A percentile compares a stretch with the other conserved stretches of the same genome.
These are phyloP conservation scores for Arachnomyces sp. DNA, from an alignment of 2,329 filamentous ascomycete genomes.

Conservation along the genomic window DNA sequence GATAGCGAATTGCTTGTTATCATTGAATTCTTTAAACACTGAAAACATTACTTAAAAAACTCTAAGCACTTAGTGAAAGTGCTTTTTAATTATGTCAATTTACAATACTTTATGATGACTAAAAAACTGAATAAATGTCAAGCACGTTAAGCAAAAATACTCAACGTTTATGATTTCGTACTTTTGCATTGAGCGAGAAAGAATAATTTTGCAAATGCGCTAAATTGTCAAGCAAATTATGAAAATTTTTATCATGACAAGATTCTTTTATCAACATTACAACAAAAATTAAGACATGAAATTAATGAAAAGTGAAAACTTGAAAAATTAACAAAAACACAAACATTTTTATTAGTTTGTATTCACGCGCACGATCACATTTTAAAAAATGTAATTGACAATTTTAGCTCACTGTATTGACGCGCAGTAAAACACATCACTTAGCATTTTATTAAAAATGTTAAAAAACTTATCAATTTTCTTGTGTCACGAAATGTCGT, in stretches of 20 bases:
- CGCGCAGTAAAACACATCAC: no score
- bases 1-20: constrained; percentile 25
- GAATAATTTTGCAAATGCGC: constrained; percentile 1
- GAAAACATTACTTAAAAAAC: constrained; percentile 13
- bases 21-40: constrained; percentile 18
- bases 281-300: background rate
- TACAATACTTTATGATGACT: no score
- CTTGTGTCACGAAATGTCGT: no score
- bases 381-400: background rate
- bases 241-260: background rate
- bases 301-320: background rate
- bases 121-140: no score
- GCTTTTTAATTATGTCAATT: no score
- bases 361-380: background rate
- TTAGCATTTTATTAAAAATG: no score
- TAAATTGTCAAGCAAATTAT: background rate
- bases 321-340: background rate
- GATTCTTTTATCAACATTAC: background rate
- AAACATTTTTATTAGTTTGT: background rate
- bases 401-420: background rate
- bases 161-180: no score
- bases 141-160: no score
- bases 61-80: no score
- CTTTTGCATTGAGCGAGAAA: constrained; percentile 4
- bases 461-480: no score